Conservation (phyloP, 768 basidiomycete species). For the Pleurotus platypus region DNA sequence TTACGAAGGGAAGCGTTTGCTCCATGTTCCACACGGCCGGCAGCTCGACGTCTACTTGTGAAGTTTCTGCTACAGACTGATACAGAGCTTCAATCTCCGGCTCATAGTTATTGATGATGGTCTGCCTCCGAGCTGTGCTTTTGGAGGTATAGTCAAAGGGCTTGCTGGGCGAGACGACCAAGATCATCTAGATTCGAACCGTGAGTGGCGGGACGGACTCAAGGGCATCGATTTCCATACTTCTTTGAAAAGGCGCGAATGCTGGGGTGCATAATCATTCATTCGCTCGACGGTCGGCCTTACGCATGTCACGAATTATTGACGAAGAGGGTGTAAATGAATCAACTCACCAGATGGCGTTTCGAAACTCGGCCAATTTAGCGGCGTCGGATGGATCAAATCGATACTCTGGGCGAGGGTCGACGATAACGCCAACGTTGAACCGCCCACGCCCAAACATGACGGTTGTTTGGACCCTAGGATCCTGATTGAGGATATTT, state of each 20-base stretch:
- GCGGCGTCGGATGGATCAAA: conserved; percentile 18
- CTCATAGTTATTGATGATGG: conserved; percentile 29
- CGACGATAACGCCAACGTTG: conserved; percentile 29
- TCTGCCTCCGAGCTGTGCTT: conserved; percentile 28
- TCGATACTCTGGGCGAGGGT: conserved; percentile 18
- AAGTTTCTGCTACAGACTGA: conserved; percentile 22
- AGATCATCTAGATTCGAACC: conserved; percentile 28
- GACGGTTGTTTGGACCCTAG: conserved; percentile 20
- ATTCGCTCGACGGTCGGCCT: conserved; percentile 32
- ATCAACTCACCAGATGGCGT: conserved; percentile 20
- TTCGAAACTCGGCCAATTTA: conserved; percentile 16
- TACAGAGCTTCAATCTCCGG: conserved; percentile 35
- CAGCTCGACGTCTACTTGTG: conserved; percentile 17
- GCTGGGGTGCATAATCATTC: conserved; percentile 34
- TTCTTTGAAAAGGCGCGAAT: conserved; percentile 40
- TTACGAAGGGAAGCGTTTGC: conserved; percentile 24
- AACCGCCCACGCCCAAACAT: conserved; percentile 33
- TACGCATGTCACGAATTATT: not conserved
- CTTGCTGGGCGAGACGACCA: conserved; percentile 25
- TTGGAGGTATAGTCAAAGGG: conserved; percentile 37
- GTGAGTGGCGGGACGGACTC: not conserved
- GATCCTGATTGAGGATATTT: conserved; percentile 26
- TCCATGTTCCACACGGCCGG: conserved; percentile 24
- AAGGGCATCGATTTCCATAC: conserved; percentile 12
- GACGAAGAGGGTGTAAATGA: not conserved